Evolutionary conservation across 164 flowering plant genomes (phyloP), one percentile per base, ranked within the genome.

Genomic region (Protea cynaroides): DNA sequence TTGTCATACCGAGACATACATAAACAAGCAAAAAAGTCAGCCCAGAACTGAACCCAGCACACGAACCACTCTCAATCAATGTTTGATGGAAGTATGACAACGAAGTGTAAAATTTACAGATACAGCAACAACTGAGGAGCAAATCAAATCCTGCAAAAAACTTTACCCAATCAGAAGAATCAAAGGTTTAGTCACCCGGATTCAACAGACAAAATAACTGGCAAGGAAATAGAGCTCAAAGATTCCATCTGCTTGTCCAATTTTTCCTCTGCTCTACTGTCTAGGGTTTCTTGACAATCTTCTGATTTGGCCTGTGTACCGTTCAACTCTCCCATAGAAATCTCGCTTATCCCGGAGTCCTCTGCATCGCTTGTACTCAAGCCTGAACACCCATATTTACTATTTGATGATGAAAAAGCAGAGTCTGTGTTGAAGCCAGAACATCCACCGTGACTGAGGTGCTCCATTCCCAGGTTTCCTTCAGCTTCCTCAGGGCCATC

Each of bases 331-430:
- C 51, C 75, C 21, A 25, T 64, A n/a, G 58, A 61, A 57, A 62
- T 49, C 54, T 55, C 52, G 65, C 68, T 78, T 46, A 57, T 29
- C 23, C 65, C 64, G 1, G 78, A 77, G 59, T 76, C 85, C 55
- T 80, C 86, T 47, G 25, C 80, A 36, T 78, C 52, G 46, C 83
- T 78, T 63, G 80, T 72, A 71, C 74, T 76, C 3, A 69, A 73
- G 63, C 77, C 36, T 1, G 81, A 77, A 59, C 76, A 80, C 58
- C 51, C 80, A 25, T 50, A 68, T 72, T 80, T 80, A 75, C 88
- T 75, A 34, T 80, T 83, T 23, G 87, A 65, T 15, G 79, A 57
- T 10, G 86, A 68, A 40, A 75, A 43, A 15, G 69, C 71, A 23
- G 84, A 75, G 51, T 82, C 83, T 21, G 50, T 70, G 50, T 77